Evolutionary conservation across 1,284 basidiomycete species (phyloP).

Genomic region (Rhodotorula sp.): DNA sequence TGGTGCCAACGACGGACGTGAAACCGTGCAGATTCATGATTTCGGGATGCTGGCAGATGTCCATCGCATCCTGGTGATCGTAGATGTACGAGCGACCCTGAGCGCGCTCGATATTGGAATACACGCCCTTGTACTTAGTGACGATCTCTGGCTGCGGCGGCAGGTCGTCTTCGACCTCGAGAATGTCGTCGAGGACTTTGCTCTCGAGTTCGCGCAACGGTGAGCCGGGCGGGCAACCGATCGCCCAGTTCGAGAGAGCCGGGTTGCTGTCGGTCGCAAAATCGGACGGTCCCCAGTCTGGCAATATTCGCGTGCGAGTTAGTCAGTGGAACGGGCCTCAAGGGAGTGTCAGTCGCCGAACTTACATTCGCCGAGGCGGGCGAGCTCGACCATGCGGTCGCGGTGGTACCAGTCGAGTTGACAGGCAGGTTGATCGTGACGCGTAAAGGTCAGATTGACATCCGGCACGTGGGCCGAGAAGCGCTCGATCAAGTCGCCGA

Average conservation of each 20-base stretch:
- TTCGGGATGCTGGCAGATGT: constrained; percentile 47
- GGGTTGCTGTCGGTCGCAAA: constrained; percentile 28
- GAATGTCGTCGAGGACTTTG: constrained; percentile 16
- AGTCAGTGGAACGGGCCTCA: neutral
- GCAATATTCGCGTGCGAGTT: too few species aligned
- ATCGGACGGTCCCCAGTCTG: constrained; percentile 39
- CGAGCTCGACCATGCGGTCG: constrained; percentile 50
- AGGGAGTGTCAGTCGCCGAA: neutral
- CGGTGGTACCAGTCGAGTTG: constrained; percentile 51
- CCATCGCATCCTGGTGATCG: constrained; percentile 44
- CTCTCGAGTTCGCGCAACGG: constrained; percentile 27
- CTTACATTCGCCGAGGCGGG: constrained; percentile 47
- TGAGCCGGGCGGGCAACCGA: constrained; percentile 37
- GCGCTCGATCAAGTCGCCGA: constrained; percentile 46
- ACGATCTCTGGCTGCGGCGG: constrained; percentile 13
- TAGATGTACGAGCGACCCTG: constrained; percentile 44
- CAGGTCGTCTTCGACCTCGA: constrained; percentile 7
- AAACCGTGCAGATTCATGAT: constrained; percentile 46
- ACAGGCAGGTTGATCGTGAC: constrained; percentile 54
- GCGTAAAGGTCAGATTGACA: constrained; percentile 51
- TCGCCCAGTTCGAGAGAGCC: constrained; percentile 41
- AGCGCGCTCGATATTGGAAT: neutral
- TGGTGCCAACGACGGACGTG: constrained; percentile 42
- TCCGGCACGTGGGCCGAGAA: constrained; percentile 50
- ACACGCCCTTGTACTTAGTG: constrained; percentile 13